These are phyloP conservation scores for Exobasidium cylindrosporum DNA, from an alignment of 1,284 basidiomycete species.

Conservation along the genomic window DNA sequence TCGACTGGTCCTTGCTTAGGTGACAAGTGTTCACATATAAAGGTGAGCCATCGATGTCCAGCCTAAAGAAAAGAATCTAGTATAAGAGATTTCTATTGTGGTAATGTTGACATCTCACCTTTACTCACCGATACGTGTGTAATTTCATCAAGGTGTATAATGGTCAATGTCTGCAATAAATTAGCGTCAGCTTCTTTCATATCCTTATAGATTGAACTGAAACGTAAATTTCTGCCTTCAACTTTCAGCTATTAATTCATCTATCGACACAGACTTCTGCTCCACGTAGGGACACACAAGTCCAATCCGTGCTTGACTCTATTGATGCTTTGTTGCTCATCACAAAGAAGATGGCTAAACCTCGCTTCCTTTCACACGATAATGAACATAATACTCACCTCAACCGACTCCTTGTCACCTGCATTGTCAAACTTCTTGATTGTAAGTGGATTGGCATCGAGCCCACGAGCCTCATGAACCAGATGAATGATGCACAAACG, in stretches of 20 bases:
- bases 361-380: too few relatives aligned
- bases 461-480: slow-evolving; percentile 80
- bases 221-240: neutral
- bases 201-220: neutral
- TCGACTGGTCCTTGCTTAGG: slow-evolving; percentile 68
- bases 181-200: too few relatives aligned
- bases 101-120: too few relatives aligned
- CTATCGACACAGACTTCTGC: slow-evolving; percentile 1
- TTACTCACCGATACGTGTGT: slow-evolving; percentile 70
- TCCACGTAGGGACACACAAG: slow-evolving; percentile 8
- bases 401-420: slow-evolving; percentile 69
- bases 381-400: too few relatives aligned
- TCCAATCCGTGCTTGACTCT: slow-evolving; percentile 12
- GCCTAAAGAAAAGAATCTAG: too few relatives aligned
- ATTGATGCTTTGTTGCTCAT: slow-evolving; percentile 5
- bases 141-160: slow-evolving; percentile 80
- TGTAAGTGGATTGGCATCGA: slow-evolving; percentile 75
- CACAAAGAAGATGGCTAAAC: neutral
- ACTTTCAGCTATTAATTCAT: slow-evolving; percentile 12
- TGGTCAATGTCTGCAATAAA: slow-evolving; percentile 63
- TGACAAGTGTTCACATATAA: slow-evolving; percentile 65
- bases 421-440: slow-evolving; percentile 73
- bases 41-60: slow-evolving; percentile 80
- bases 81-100: too few relatives aligned
- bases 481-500: slow-evolving; percentile 75